These are phyloP conservation scores for Paracamarosporium sp. DNA, from an alignment of 2,329 filamentous ascomycete genomes.

Conservation along the genomic window DNA sequence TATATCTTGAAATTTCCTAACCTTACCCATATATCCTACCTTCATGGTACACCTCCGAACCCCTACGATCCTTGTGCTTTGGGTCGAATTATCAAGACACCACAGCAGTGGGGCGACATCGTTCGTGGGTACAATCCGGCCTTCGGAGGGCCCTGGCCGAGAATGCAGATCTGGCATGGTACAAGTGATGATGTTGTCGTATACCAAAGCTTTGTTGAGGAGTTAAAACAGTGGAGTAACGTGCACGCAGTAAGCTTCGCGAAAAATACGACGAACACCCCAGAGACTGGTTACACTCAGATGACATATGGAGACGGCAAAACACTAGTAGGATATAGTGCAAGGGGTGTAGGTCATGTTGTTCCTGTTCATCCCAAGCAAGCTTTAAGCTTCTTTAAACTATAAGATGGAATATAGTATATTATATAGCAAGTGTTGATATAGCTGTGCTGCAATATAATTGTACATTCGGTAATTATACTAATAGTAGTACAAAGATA, in stretches of 20 bases:
- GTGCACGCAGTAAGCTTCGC: background rate
- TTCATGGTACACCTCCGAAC: background rate
- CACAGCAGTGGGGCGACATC: slow-evolving; percentile 6
- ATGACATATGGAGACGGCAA: slow-evolving; percentile 6
- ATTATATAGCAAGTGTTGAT: too few species aligned
- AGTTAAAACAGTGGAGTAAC: slow-evolving; percentile 8
- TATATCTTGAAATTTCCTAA: background rate
- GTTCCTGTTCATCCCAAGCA: background rate
- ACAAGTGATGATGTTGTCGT: slow-evolving; percentile 2
- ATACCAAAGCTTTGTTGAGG: slow-evolving; percentile 8
- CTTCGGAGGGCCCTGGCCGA: background rate
- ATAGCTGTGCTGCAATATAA: too few species aligned
- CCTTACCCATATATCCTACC: background rate
- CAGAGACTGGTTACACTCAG: background rate
- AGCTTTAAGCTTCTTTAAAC: background rate
- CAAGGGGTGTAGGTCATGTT: background rate
- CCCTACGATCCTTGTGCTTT: slow-evolving; percentile 5
- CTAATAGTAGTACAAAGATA: too few species aligned
- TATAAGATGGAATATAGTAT: background rate
- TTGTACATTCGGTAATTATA: too few species aligned
- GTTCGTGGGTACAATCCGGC: slow-evolving; percentile 1
- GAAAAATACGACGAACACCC: background rate
- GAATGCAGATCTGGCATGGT: slow-evolving; percentile 9
- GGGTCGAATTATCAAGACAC: slow-evolving; percentile 1
- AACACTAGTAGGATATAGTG: slow-evolving; percentile 3